Conservation (phyloP, 202 grass and related monocot species). For the Dendrocalamus latiflorus region DNA sequence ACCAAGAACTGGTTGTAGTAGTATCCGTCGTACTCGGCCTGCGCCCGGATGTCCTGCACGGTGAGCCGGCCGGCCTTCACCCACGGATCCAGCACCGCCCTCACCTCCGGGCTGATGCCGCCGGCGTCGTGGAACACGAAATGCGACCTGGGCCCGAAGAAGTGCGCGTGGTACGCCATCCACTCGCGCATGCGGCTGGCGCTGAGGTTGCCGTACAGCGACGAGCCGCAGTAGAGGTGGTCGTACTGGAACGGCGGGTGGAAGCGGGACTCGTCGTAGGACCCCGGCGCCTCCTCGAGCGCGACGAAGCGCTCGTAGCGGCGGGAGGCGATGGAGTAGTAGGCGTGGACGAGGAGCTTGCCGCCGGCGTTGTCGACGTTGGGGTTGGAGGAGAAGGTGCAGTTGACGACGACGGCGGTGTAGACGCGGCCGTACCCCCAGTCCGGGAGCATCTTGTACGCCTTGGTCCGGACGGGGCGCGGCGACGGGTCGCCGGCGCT, state of each 20-base stretch:
- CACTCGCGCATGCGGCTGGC: constrained; percentile 68
- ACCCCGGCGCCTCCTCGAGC: constrained; percentile 64
- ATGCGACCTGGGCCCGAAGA: constrained; percentile 74
- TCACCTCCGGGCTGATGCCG: constrained; percentile 57
- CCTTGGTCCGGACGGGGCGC: too few relatives aligned
- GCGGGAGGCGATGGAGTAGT: constrained; percentile 70
- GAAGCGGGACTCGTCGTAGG: constrained; percentile 49
- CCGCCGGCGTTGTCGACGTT: constrained; percentile 70
- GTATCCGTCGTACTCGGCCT: constrained; percentile 78
- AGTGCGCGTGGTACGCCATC: constrained; percentile 73
- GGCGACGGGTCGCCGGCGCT: too few relatives aligned
- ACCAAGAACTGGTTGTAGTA: constrained; percentile 97
- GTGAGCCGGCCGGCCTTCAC: constrained; percentile 60
- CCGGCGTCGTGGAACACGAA: constrained; percentile 89
- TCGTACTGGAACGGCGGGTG: constrained; percentile 32
- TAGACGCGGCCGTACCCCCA: constrained; percentile 96
- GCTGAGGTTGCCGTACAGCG: constrained; percentile 75
- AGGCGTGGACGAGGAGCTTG: constrained; percentile 76
- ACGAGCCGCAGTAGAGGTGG: constrained; percentile 92
- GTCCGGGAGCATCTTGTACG: constrained; percentile 90
- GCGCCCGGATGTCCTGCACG: constrained; percentile 66
- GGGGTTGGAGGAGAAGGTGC: constrained; percentile 78
- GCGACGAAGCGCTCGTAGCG: constrained; percentile 78
- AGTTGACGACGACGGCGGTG: constrained; percentile 70
- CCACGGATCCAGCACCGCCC: constrained; percentile 70